Conservation (phyloP, 805 yeast genomes). For the Peterozyma xylosa region DNA sequence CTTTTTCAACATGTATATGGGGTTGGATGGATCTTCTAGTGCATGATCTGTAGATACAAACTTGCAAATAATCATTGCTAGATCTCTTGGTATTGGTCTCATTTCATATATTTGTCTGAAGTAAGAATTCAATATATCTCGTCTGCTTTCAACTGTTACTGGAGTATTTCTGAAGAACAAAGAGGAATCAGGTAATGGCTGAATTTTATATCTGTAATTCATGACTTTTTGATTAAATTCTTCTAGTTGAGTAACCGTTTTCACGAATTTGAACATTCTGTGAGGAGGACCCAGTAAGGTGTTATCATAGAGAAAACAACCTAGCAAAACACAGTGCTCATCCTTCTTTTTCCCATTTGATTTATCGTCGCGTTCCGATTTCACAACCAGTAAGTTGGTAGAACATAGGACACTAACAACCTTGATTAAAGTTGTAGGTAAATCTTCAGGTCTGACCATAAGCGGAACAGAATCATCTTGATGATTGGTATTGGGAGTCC, state of each 20-base stretch:
- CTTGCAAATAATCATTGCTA: conserved; percentile 46
- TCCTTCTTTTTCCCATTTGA: conserved; percentile 19
- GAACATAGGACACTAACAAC: conserved; percentile 5
- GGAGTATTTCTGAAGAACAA: conserved; percentile 58
- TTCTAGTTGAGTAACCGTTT: conserved; percentile 51
- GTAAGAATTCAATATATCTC: conserved; percentile 47
- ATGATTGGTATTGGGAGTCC: background rate
- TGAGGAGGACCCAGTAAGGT: conserved; percentile 47
- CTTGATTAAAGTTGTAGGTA: conserved; percentile 4
- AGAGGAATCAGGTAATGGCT: conserved; percentile 57
- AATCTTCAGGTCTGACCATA: conserved; percentile 8
- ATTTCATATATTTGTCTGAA: conserved; percentile 48
- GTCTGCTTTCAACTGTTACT: conserved; percentile 53
- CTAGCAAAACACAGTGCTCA: conserved; percentile 54
- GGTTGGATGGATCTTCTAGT: conserved; percentile 9
- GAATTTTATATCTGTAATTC: conserved; percentile 45
- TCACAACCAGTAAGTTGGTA: background rate
- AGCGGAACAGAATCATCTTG: conserved; percentile 5
- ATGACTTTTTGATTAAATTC: conserved; percentile 57
- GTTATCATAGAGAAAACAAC: conserved; percentile 27
- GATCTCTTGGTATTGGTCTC: conserved; percentile 50
- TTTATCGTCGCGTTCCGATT: background rate
- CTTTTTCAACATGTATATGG: conserved; percentile 9
- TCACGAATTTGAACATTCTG: conserved; percentile 71
- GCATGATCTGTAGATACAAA: conserved; percentile 64